phyloP scores from a whole-genome alignment of 768 basidiomycete species.

The Leucosporidium scottii region DNA sequence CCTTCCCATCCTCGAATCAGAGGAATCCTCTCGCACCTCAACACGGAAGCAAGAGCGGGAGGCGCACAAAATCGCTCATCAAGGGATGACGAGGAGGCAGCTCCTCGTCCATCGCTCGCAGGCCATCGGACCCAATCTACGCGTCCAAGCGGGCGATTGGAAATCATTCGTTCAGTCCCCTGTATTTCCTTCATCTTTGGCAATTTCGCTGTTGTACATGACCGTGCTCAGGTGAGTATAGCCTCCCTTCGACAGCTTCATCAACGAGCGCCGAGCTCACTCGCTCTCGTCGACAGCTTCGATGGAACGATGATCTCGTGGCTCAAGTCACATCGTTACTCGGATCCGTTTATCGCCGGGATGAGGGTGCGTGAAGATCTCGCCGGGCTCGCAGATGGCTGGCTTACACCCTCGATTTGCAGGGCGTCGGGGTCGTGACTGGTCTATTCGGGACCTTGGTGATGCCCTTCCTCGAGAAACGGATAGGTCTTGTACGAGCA shows the following conservation, averaged over 20 bases:
- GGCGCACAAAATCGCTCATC: no score
- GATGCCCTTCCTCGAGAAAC: conserved; percentile 46
- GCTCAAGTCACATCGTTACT: conserved; percentile 48
- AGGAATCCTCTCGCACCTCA: background rate
- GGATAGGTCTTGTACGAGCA: conserved; percentile 48
- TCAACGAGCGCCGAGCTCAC: background rate
- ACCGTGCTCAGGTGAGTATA: conserved; percentile 44
- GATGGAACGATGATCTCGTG: conserved; percentile 54
- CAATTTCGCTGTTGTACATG: conserved; percentile 49
- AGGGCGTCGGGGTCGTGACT: conserved; percentile 38
- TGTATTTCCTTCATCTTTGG: conserved; percentile 46
- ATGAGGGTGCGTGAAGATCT: conserved; percentile 44
- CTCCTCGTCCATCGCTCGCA: no score
- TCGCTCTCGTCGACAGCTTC: conserved; percentile 40
- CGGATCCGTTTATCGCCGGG: conserved; percentile 50
- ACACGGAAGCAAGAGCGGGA: no score
- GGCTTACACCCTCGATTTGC: background rate
- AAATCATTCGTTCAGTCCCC: conserved; percentile 42
- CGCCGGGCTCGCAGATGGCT: background rate
- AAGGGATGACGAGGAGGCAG: no score
- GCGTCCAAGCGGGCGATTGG: background rate
- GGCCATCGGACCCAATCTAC: background rate
- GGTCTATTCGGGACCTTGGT: conserved; percentile 50
- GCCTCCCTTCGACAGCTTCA: background rate
- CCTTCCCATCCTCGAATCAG: conserved; percentile 41